phyloP scores from a whole-genome alignment of 2,329 filamentous ascomycete genomes.

The Phyllosticta capitalensis region DNA sequence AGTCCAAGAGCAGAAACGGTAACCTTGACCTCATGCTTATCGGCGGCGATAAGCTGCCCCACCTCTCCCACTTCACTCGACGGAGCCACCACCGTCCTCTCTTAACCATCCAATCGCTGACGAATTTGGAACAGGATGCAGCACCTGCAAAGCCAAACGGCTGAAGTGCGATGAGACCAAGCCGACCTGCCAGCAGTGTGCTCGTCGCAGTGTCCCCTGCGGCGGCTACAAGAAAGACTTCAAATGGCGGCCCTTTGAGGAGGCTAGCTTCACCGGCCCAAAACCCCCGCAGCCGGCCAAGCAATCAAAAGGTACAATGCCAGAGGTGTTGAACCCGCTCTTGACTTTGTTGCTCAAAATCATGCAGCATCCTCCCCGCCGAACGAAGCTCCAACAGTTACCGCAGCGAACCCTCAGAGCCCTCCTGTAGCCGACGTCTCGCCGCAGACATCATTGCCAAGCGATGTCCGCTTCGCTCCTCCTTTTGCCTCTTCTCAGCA shows the following conservation, averaged over 20 bases:
- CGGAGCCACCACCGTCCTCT: background rate
- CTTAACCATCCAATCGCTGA: background rate
- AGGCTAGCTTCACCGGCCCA: slow-evolving; percentile 43
- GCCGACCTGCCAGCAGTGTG: slow-evolving; percentile 57
- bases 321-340: background rate
- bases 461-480: slow-evolving; percentile 2
- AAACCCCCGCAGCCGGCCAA: slow-evolving; percentile 24
- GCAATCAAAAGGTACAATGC: slow-evolving; percentile 4
- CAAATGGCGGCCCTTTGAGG: slow-evolving; percentile 64
- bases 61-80: background rate
- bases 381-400: background rate
- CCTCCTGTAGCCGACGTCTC: slow-evolving; percentile 3
- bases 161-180: slow-evolving; percentile 68
- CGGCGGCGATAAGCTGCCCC: slow-evolving; percentile 14
- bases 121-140: slow-evolving; percentile 45
- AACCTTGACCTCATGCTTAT: slow-evolving; percentile 20
- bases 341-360: slow-evolving; percentile 1
- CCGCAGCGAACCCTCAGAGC: slow-evolving; percentile 3
- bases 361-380: slow-evolving; percentile 13
- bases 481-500: background rate
- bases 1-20: slow-evolving; percentile 70
- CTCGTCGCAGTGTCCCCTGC: slow-evolving; percentile 54
- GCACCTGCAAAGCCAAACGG: slow-evolving; percentile 64
- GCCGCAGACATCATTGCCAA: background rate
- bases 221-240: slow-evolving; percentile 68